Conservation (phyloP, 2,329 filamentous ascomycete genomes). For the Cladosporium sphaerospermum region DNA sequence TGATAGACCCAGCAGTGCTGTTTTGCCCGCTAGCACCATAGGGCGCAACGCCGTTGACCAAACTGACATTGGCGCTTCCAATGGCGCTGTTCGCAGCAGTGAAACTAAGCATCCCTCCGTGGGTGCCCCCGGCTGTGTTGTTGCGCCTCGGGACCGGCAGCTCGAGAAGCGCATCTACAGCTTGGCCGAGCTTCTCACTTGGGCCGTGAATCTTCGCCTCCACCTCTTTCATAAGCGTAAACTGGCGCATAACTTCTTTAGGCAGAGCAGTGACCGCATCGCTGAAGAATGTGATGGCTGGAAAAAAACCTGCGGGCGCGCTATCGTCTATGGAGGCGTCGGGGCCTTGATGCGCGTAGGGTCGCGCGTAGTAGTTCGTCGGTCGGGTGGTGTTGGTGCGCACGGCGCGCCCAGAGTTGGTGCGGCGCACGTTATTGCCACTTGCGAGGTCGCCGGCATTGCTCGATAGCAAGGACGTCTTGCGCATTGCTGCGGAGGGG, state of each 20-base stretch:
- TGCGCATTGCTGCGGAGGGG: conserved; percentile 6
- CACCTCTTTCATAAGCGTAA: conserved; percentile 92
- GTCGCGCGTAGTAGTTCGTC: conserved; percentile 47
- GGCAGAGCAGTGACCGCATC: conserved; percentile 88
- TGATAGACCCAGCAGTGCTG: conserved; percentile 21
- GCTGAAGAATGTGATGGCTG: conserved; percentile 69
- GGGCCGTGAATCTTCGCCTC: conserved; percentile 92
- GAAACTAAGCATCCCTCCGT: conserved; percentile 27
- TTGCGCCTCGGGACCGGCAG: conserved; percentile 38
- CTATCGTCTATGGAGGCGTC: conserved; percentile 18
- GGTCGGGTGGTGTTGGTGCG: conserved; percentile 41
- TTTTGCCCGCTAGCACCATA: conserved; percentile 15
- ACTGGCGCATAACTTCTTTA: conserved; percentile 91
- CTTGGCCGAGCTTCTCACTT: conserved; percentile 71
- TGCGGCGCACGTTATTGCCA: conserved; percentile 17
- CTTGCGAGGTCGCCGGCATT: neutral
- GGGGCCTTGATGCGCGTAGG: conserved; percentile 33
- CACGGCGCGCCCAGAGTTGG: conserved; percentile 39
- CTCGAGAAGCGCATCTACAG: conserved; percentile 58
- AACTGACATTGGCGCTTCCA: conserved; percentile 33
- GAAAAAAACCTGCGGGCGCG: conserved; percentile 49
- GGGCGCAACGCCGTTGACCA: conserved; percentile 30
- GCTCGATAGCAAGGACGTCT: conserved; percentile 8
- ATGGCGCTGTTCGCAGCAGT: conserved; percentile 35
- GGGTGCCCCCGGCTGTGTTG: conserved; percentile 3